Conservation (phyloP, 805 yeast species). For the Myxozyma lipomycoides region DNA sequence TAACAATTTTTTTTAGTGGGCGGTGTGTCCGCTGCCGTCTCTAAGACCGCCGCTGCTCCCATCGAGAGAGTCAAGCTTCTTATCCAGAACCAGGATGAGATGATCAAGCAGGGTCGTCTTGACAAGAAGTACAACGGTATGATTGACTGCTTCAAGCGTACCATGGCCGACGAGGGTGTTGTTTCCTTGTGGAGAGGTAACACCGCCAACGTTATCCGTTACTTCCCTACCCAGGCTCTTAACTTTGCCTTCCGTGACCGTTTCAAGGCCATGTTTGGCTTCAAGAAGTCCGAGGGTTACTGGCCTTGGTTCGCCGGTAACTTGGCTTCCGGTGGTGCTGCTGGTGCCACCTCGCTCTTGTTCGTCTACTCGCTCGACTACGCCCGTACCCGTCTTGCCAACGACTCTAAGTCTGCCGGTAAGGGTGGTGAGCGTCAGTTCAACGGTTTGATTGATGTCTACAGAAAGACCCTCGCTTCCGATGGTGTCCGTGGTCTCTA, state of each 20-base stretch:
- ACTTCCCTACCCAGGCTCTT: slow-evolving; percentile 99
- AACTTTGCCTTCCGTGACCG: slow-evolving; percentile 98
- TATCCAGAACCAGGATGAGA: slow-evolving; percentile 97
- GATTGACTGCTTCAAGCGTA: slow-evolving; percentile 88
- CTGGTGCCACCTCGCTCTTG: slow-evolving; percentile 92
- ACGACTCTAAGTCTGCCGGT: slow-evolving; percentile 88
- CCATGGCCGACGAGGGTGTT: slow-evolving; percentile 89
- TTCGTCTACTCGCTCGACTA: slow-evolving; percentile 96
- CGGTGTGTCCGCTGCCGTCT: slow-evolving; percentile 98
- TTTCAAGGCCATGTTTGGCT: slow-evolving; percentile 92
- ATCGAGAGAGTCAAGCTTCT: slow-evolving; percentile 94
- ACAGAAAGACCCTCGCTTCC: slow-evolving; percentile 89
- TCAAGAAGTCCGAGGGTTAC: slow-evolving; percentile 94
- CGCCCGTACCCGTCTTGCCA: slow-evolving; percentile 98
- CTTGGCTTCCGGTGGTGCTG: slow-evolving; percentile 98
- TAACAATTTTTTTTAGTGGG: slow-evolving; percentile 59
- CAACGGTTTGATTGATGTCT: slow-evolving; percentile 95
- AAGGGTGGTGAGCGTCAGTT: slow-evolving; percentile 91
- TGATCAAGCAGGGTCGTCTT: slow-evolving; percentile 96
- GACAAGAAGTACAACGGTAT: slow-evolving; percentile 85
- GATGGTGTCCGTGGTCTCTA: slow-evolving; percentile 98
- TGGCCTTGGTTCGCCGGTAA: slow-evolving; percentile 95
- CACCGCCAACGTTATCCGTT: slow-evolving; percentile 98
- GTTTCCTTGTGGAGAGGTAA: slow-evolving; percentile 98
- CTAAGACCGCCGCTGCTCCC: slow-evolving; percentile 97